Conservation (phyloP, 768 basidiomycete genomes). For the Daedaleopsis nitida region DNA sequence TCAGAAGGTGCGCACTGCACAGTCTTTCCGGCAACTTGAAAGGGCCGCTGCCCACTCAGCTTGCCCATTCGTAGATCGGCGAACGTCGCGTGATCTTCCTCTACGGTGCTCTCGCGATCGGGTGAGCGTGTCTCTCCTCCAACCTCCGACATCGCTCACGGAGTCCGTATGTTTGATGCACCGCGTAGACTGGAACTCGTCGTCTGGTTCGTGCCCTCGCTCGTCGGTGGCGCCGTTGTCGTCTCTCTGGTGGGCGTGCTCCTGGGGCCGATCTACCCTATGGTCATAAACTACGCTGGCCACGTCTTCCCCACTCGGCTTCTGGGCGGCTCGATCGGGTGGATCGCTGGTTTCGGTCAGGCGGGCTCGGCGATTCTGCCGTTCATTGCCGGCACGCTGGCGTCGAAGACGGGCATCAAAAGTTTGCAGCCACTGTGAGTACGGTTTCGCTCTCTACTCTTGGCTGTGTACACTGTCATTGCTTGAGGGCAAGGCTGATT, state of each 20-base stretch:
- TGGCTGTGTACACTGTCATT: background rate
- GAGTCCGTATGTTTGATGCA: too few relatives aligned
- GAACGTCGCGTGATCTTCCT: conserved; percentile 37
- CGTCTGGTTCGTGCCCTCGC: conserved; percentile 56
- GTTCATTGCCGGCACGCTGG: conserved; percentile 49
- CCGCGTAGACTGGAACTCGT: conserved; percentile 51
- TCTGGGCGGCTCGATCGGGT: conserved; percentile 44
- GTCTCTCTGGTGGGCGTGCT: conserved; percentile 55
- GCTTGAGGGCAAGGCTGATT: too few relatives aligned
- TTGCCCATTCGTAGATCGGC: conserved; percentile 33
- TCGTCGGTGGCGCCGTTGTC: conserved; percentile 55
- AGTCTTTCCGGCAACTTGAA: background rate
- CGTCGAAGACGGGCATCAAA: conserved; percentile 44
- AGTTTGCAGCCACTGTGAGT: conserved; percentile 52
- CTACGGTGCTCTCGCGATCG: conserved; percentile 39
- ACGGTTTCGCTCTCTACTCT: too few relatives aligned
- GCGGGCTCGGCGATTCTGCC: conserved; percentile 53
- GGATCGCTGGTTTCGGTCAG: conserved; percentile 53
- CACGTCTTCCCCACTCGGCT: conserved; percentile 45
- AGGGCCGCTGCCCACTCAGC: background rate
- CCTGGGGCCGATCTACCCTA: conserved; percentile 50
- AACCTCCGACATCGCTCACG: conserved; percentile 21
- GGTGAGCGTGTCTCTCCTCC: conserved; percentile 26
- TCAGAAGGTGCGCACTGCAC: conserved; percentile 33
- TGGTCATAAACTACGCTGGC: conserved; percentile 41